Conservation (phyloP, 2,329 filamentous ascomycete species). For the Apiospora saccharicola region DNA sequence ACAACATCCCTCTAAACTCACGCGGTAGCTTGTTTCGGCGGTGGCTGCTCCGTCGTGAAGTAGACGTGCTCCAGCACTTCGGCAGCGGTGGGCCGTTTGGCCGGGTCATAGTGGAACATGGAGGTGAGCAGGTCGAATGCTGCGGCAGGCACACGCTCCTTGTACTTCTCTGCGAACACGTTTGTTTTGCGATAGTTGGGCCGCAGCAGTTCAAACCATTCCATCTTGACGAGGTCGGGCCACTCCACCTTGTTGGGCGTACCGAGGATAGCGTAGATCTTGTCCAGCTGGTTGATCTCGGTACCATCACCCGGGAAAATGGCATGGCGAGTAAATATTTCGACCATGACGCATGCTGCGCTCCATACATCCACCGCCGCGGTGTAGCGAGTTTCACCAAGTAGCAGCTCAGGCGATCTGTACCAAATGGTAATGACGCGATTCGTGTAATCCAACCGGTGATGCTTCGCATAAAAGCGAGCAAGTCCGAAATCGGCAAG, state of each 20-base stretch:
- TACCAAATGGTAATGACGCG: conserved; percentile 99
- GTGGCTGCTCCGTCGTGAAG: conserved; percentile 83
- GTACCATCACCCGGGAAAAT: conserved; percentile 95
- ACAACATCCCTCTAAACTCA: conserved; percentile 56
- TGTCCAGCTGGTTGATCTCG: conserved; percentile 95
- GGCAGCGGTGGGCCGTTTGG: conserved; percentile 80
- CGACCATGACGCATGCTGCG: conserved; percentile 93
- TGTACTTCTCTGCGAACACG: conserved; percentile 84
- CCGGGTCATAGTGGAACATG: conserved; percentile 92
- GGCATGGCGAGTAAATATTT: conserved; percentile 92
- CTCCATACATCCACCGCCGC: conserved; percentile 96
- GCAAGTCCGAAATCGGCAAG: conserved; percentile 96
- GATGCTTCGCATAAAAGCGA: conserved; percentile 92
- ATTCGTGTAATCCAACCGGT: conserved; percentile 95
- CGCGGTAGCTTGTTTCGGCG: conserved; percentile 80
- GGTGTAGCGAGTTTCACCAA: conserved; percentile 90
- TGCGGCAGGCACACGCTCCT: conserved; percentile 75
- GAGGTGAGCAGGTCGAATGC: conserved; percentile 82
- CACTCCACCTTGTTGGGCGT: conserved; percentile 86
- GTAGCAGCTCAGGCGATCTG: conserved; percentile 85
- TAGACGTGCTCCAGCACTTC: conserved; percentile 88
- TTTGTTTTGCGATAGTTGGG: conserved; percentile 76
- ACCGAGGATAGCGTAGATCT: conserved; percentile 92
- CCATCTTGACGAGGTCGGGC: conserved; percentile 91
- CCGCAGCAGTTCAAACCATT: conserved; percentile 93